Evolutionary conservation across 2,329 filamentous ascomycete genomes (phyloP), one percentile per base, ranked within the genome.

Genomic region (Moelleriella libera): DNA sequence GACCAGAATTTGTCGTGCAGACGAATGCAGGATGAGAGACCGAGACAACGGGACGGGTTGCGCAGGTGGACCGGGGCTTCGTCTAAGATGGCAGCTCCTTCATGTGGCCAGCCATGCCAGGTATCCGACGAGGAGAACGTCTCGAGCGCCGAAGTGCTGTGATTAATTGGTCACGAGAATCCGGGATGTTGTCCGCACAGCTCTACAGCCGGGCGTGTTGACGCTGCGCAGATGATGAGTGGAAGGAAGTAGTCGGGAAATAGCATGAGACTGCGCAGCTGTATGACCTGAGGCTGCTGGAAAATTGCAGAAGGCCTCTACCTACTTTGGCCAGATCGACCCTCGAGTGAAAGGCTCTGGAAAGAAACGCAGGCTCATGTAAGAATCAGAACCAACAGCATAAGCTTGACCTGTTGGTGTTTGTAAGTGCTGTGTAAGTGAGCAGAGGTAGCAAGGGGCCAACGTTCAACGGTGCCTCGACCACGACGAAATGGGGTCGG

Each of bases 1-100:
- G 37, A 48, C 30, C 40, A 14, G 44, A 29, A 40, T 29, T 41
- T 41, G 39, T 31, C 44, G 41, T 32, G 30, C 43, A 48, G 49
- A 34, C 30, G 41, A 39, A 47, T 30, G 41, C 46, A 44, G 47
- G 30, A 45, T 45, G 14, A 29, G n/a, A 37, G 29, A 41, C 47
- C 14, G 44, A 41, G 30, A 31, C n/a, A 37, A 30, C 12, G 37
- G 37, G n/a, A 50, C 31, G 45, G 32, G 40, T 41, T 41, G 40
- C 40, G 40, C 40, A 41, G 40, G 40, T 12, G 40, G 40, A 41
- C 34, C 34, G 34, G 12, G 34, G 34, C 8, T 39, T 39, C 34
- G 34, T 39, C 34, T 39, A 12, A 39, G 12, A 39, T 12, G 34
- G 8, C 21, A 21, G 21, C 21, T 21, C 21, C 21, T 21, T 21